Evolutionary conservation across 2,329 filamentous ascomycete genomes (phyloP).

Genomic region (Phymatotrichopsis omnivora): DNA sequence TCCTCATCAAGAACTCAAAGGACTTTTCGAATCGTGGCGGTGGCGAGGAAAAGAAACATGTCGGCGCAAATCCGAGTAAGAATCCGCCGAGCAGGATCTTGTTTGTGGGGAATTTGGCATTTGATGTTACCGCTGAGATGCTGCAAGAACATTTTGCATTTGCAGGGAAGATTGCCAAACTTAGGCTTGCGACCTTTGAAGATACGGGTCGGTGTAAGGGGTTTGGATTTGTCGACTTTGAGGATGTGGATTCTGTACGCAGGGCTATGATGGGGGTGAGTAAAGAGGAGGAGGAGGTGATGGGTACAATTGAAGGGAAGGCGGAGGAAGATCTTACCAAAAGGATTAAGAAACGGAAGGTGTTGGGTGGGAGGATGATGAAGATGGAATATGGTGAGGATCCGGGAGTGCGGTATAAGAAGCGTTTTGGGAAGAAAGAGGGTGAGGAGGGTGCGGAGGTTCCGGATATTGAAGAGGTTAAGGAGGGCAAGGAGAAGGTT

Average conservation of each 20-base stretch:
- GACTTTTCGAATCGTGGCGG: constrained; percentile 83
- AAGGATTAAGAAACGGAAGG: constrained; percentile 54
- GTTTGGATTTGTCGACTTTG: constrained; percentile 90
- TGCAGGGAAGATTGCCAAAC: constrained; percentile 71
- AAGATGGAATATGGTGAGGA: constrained; percentile 93
- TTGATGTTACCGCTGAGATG: constrained; percentile 70
- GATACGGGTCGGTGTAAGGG: constrained; percentile 97
- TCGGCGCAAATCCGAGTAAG: constrained; percentile 36
- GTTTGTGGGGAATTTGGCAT: constrained; percentile 84
- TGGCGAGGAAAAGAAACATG: constrained; percentile 36
- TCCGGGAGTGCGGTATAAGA: constrained; percentile 78
- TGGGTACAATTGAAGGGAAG: constrained; percentile 37
- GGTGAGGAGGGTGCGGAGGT: constrained; percentile 32
- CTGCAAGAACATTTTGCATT: constrained; percentile 70
- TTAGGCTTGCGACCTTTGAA: constrained; percentile 89
- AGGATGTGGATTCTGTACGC: constrained; percentile 55
- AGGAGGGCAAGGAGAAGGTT: constrained; percentile 29
- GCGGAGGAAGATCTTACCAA: constrained; percentile 40
- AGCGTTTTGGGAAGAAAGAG: constrained; percentile 58
- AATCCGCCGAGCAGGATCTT: constrained; percentile 67
- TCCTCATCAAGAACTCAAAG: constrained; percentile 88
- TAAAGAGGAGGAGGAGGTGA: constrained; percentile 33
- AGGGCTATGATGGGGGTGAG: constrained; percentile 35
- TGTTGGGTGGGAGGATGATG: constrained; percentile 73
- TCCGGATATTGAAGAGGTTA: constrained; percentile 28